A percentile compares a stretch with the other conserved stretches of the same genome.
Conservation (phyloP, 805 yeast genomes). For the Barnettozyma californica region DNA sequence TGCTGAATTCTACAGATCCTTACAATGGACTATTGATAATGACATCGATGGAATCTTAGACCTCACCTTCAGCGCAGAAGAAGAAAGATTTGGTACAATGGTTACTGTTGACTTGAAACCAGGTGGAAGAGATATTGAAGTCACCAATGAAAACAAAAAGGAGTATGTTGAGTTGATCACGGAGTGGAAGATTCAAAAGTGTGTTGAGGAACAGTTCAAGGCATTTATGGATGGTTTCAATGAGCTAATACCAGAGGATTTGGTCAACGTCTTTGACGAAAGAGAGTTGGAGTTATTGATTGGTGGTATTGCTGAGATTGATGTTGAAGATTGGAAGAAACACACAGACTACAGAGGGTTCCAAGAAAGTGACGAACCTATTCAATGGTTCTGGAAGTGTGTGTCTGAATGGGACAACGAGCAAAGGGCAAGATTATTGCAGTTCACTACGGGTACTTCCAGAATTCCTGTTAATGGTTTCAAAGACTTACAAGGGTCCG, state of each 20-base stretch:
- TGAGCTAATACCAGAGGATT: constrained; percentile 94
- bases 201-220: constrained; percentile 93
- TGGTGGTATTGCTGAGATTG: constrained; percentile 98
- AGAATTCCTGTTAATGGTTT: constrained; percentile 99
- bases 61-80: constrained; percentile 82
- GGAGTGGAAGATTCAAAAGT: constrained; percentile 91
- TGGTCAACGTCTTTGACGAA: constrained; percentile 95
- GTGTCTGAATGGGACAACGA: constrained; percentile 93
- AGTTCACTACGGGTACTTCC: constrained; percentile 98
- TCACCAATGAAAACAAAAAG: constrained; percentile 88
- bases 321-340: constrained; percentile 97
- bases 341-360: constrained; percentile 98
- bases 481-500: constrained; percentile 97
- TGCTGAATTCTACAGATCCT: constrained; percentile 89
- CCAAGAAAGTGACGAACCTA: constrained; percentile 91
- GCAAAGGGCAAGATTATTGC: constrained; percentile 90
- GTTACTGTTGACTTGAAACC: constrained; percentile 87
- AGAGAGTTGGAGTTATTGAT: constrained; percentile 93
- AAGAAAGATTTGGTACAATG: constrained; percentile 92
- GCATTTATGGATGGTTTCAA: constrained; percentile 97
- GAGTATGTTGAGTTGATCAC: constrained; percentile 93
- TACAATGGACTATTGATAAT: constrained; percentile 94
- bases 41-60: constrained; percentile 86
- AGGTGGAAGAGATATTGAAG: constrained; percentile 83
- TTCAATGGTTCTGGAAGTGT: constrained; percentile 98